Base-by-base conservation (phyloP, 2,329 filamentous ascomycete genomes). In the Pseudocercospora macadamiae region DNA sequence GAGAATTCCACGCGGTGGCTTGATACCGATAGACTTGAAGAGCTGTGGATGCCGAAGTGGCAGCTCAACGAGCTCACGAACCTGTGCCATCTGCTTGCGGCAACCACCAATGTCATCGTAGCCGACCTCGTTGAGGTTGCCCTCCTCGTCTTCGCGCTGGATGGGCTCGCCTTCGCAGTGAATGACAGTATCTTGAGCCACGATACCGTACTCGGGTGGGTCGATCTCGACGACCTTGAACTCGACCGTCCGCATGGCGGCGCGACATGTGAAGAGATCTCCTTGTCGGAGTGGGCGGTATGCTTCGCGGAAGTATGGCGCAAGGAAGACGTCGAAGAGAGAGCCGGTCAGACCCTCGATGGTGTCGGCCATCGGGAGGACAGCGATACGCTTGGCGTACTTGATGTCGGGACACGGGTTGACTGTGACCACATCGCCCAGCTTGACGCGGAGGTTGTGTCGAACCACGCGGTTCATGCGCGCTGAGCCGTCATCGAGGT, bases 11-110 rank as follows among this genome's bases (percentile, higher is more conserved):
- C 95, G 92, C 45, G 95, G 95, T 56, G 95, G 95, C 86, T 99
- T 99, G 82, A 99, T 97, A 86, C 95, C 95, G 74, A 99, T 97
- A 37, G 93, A 97, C 85, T 97, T 99, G 89, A 99, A 99, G 51
- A 99, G 89, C 78, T 97, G 95, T 61, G 95, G 95, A 79, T 99
- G 95, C 73, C 95, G 89, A 63, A 99, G 86, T 62, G 95, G 95
- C 68, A 99, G 83, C 84, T 99, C 95, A 66, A 99, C 95, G 84
- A 99, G 88, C 78, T 99, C 95, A 75, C 95, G 91, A 71, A 99
- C 96, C 83, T 99, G 95, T 64, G 95, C 95, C 95, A 99, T 97
- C 82, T 99, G 95, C 83, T 99, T 99, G 74, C 95, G 87, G 86
- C 95, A 97, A 68, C 95, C 95, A 85, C 95, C 95, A 79, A 99